Percentiles rank a stretch among this genome's conserved stretches.
Evolutionary conservation across 768 basidiomycete species (phyloP).

Genomic region (Leucosporidium yakuticum): DNA sequence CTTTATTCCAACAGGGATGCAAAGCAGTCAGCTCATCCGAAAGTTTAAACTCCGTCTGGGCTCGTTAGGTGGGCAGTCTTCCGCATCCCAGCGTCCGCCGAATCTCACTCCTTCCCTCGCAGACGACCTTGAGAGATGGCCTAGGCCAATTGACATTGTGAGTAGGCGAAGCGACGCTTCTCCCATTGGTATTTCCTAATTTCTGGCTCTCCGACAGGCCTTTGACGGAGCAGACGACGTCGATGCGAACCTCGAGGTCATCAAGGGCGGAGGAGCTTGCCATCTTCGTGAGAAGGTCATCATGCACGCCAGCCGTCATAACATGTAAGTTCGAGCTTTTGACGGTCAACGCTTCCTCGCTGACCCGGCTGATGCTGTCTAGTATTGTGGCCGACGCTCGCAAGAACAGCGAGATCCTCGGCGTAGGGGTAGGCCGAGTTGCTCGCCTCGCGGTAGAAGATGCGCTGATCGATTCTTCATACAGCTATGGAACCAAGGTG

Average conservation of each 20-base stretch:
- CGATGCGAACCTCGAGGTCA: neutral
- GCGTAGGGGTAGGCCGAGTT: neutral
- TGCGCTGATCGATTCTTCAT: neutral
- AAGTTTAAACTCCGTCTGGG: neutral
- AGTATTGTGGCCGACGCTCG: neutral
- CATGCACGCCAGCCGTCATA: slow-evolving; percentile 68
- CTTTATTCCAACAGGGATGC: neutral
- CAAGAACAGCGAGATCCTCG: neutral
- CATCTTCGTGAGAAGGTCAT: slow-evolving; percentile 92
- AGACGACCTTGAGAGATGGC: neutral
- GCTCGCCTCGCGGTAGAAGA: neutral
- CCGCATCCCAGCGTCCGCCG: neutral
- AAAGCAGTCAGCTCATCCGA: neutral
- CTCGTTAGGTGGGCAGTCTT: neutral
- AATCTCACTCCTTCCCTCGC: neutral
- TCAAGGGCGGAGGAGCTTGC: slow-evolving; percentile 46
- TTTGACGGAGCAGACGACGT: slow-evolving; percentile 11
- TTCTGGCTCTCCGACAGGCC: too few species aligned
- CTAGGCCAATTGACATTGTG: too few species aligned
- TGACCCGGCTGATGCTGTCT: neutral
- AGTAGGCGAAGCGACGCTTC: too few species aligned
- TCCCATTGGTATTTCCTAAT: too few species aligned
- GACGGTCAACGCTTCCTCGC: neutral
- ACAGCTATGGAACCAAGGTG: slow-evolving; percentile 60
- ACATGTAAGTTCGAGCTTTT: neutral